Evolutionary conservation across 179 eudicot species (phyloP).

Genomic region (Sideroxylon spinosum): DNA sequence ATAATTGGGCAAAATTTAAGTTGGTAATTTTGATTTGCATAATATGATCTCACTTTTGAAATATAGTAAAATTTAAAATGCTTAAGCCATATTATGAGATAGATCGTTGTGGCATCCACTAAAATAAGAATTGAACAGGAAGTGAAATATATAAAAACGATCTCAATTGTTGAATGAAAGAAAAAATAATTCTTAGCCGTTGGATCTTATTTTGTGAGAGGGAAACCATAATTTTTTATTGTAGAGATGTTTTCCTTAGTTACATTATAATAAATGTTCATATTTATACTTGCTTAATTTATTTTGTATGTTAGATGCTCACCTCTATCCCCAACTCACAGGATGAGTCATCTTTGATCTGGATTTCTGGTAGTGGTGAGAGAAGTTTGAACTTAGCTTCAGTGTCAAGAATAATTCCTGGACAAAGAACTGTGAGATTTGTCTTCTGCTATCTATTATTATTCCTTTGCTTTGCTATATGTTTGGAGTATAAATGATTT

Average conservation of each 20-base stretch:
- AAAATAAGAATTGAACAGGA: too few species aligned
- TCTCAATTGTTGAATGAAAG: too few species aligned
- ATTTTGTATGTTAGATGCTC: background rate
- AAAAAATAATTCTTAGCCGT: too few species aligned
- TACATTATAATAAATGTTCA: background rate
- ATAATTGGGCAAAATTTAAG: too few species aligned
- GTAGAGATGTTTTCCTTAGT: background rate
- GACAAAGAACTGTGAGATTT: slow-evolving; percentile 94
- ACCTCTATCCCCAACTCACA: slow-evolving; percentile 24
- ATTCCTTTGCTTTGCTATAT: background rate
- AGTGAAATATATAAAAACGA: too few species aligned
- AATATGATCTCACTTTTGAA: too few species aligned
- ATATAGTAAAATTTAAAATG: too few species aligned
- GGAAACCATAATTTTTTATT: too few species aligned
- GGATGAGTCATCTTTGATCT: slow-evolving; percentile 91
- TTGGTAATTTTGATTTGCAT: too few species aligned
- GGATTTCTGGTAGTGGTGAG: slow-evolving; percentile 85
- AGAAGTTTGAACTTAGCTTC: slow-evolving; percentile 72
- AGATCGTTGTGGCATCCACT: too few species aligned
- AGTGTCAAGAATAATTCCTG: slow-evolving; percentile 83
- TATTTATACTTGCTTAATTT: background rate
- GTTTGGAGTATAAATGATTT: background rate
- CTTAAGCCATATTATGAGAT: too few species aligned
- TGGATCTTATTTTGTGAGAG: too few species aligned
- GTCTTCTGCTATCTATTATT: background rate